A percentile compares a stretch with the other conserved stretches of the same genome.
Conservation (phyloP, 345 rosid genomes). For the Linum lewisii region DNA sequence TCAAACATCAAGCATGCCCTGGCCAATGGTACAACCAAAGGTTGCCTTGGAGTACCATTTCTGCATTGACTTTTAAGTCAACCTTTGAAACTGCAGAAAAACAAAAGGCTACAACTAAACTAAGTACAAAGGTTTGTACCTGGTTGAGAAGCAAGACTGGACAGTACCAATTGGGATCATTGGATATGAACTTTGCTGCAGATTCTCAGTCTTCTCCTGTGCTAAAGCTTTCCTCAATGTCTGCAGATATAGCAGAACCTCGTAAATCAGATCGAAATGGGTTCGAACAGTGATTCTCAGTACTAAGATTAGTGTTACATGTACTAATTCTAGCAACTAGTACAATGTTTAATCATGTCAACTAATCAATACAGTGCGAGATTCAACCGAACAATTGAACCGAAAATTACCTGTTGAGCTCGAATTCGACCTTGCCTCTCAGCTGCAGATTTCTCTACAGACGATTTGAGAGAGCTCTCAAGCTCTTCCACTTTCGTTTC, state of each 20-base stretch:
- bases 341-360: too few relatives aligned
- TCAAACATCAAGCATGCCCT: constrained; percentile 67
- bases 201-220: constrained; percentile 25
- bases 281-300: too few relatives aligned
- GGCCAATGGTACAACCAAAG: constrained; percentile 78
- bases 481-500: constrained; percentile 38
- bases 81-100: not conserved
- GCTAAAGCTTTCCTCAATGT: constrained; percentile 62
- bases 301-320: not conserved
- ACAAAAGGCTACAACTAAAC: not conserved
- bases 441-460: constrained; percentile 53
- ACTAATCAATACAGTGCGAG: too few relatives aligned
- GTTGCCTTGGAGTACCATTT: constrained; percentile 92
- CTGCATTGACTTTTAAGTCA: constrained; percentile 24
- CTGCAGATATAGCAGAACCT: constrained; percentile 20
- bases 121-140: constrained; percentile 15
- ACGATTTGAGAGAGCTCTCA: constrained; percentile 46
- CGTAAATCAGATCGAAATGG: too few relatives aligned
- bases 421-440: constrained; percentile 88
- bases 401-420: constrained; percentile 60
- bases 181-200: constrained; percentile 45
- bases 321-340: too few relatives aligned
- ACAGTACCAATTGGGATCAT: constrained; percentile 67
- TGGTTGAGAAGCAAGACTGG: constrained; percentile 78
- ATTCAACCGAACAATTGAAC: too few relatives aligned